Evolutionary conservation across 495 filamentous ascomycete genomes (phyloP), one percentile per base, ranked within the genome.

Genomic region (Articulospora tetracladia): DNA sequence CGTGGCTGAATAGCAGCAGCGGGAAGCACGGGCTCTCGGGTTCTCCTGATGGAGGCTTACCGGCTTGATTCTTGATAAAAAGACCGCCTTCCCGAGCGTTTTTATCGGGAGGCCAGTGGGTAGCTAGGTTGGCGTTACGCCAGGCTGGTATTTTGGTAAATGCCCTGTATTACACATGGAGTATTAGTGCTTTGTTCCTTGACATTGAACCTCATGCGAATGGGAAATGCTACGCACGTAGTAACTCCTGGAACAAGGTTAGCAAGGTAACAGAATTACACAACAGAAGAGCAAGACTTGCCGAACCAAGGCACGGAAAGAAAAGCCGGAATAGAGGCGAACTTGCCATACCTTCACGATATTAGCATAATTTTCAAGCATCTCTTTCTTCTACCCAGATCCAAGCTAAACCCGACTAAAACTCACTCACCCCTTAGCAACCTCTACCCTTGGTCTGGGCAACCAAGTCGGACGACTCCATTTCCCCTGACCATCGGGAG

Each of bases 1-100:
- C 90, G 66, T 92, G 89, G 10, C 86, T 90, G 72, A 93, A 92
- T 30, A 93, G 75, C 70, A 87, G 79, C 0, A 89, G 86, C 1
- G 89, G 89, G 81, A 88, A 90, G 72, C 79, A 74, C 20, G 69
- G 64, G 47, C 72, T 61, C 8, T 52, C 46, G 11, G 59, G 55
- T n/a, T 59, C 8, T 46, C 61, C 23, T 59, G 61, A 64, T 0
- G 70, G 65, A 57, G 64, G n/a, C 77, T 19, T 23, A 59, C 66
- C 58, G 0, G 46, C 27, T 3, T 55, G 17, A 23, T 59, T 57
- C 34, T 64, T 62, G 24, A 24, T 53, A 62, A 60, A 2, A 47
- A 34, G 20, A 51, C 58, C 30, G 32, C 23, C 25, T 65, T 65
- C 50, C 55, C 63, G 12, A 55, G 61, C 17, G 58, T 60, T 65